Evolutionary conservation across 371 early-diverging fungal genomes (phyloP), one percentile per base, ranked within the genome.

Genomic region (Apophysomyces elegans): DNA sequence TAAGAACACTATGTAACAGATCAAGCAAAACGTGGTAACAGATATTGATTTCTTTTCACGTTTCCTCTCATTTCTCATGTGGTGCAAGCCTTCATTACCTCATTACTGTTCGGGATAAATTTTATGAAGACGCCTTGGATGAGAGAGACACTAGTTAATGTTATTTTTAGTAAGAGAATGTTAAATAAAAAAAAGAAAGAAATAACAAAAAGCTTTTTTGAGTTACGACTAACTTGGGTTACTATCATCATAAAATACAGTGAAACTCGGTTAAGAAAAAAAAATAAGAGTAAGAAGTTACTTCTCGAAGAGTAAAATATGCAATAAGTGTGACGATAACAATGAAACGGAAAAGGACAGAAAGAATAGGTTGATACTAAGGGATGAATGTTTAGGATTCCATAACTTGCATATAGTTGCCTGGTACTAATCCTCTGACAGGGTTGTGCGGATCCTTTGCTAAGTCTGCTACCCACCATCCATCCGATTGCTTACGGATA

Each of bases 381-480:
- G 21, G 21, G 11, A 5, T 9, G 54, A 50, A 50, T 50, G 54
- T 5, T 21, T 50, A 50, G 9, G 54, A 21, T 21, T 50, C 54
- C 21, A 50, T 50, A 21, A 50, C 11, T 26, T 50, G 54, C 54
- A 74, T 70, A 39, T 73, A 76, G 46, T 76, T 76, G 50, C 76
- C 70, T 21, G 76, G 76, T 18, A 76, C 64, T 37, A 76, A 61
- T 21, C 73, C 76, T 54, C 69, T 65, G 41, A 61, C 58, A 38
- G 62, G 58, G 36, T 62, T 60, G 9, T 64, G 56, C 11, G 63
- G 58, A 44, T 71, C 65, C 8, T 21, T 16, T 11, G 56, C 18
- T 9, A 67, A 35, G 16, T 74, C 68, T 18, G 66, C 71, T 37
- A 58, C 56, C 76, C 76, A 76, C 76, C 76, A 76, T 13, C 73